These are phyloP conservation scores for Chalciporus piperatoides DNA, from an alignment of 1,284 basidiomycete species.

Conservation along the genomic window DNA sequence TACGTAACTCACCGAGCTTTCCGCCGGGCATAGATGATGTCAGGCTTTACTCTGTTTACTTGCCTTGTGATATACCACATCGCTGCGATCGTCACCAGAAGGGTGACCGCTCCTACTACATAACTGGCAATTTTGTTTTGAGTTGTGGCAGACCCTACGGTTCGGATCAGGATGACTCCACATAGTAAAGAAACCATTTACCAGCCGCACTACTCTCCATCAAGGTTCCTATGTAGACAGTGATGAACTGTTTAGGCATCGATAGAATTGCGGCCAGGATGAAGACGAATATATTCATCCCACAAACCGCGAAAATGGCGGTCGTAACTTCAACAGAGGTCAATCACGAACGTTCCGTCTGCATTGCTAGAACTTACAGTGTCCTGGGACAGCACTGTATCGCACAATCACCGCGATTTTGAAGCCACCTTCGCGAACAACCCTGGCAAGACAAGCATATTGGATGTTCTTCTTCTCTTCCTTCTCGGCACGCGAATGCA, in stretches of 20 bases:
- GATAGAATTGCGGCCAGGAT: constrained; percentile 55
- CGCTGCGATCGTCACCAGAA: constrained; percentile 70
- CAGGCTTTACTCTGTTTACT: constrained; percentile 74
- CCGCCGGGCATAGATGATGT: constrained; percentile 70
- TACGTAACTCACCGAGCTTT: constrained; percentile 52
- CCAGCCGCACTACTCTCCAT: constrained; percentile 31
- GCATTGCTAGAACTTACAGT: constrained; percentile 37
- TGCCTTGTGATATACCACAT: constrained; percentile 80
- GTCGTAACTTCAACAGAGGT: constrained; percentile 42
- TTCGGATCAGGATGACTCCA: constrained; percentile 9
- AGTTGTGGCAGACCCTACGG: constrained; percentile 39
- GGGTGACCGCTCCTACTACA: constrained; percentile 57
- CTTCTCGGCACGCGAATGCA: constrained; percentile 47
- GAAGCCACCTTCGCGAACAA: constrained; percentile 68
- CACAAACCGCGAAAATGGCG: constrained; percentile 64
- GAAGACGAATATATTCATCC: constrained; percentile 60
- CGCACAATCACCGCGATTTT: constrained; percentile 56
- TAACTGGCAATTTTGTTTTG: constrained; percentile 62
- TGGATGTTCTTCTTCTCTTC: constrained; percentile 54
- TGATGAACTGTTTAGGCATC: constrained; percentile 59
- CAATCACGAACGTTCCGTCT: not conserved
- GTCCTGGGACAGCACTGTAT: constrained; percentile 62
- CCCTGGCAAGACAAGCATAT: constrained; percentile 60
- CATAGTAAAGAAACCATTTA: constrained; percentile 8
- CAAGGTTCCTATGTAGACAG: constrained; percentile 53